Evolutionary conservation across 2,329 filamentous ascomycete genomes (phyloP), one percentile per base, ranked within the genome.

Genomic region (Penicillium oxalicum): DNA sequence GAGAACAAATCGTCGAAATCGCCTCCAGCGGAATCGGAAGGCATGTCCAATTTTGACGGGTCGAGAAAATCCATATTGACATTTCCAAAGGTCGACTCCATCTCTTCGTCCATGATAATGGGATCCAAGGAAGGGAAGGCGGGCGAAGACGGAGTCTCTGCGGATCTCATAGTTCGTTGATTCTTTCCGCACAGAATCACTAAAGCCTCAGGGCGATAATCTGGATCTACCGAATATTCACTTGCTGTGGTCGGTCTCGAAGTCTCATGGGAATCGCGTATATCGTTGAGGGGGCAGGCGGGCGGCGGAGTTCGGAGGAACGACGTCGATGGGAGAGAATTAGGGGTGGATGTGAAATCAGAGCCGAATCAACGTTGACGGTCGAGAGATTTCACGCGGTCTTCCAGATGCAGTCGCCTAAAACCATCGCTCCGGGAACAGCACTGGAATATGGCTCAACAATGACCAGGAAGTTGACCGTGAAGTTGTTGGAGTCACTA

Each of bases 21-120:
- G 34, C 66, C 65, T 35, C 67, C 70, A 41, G 67, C 66, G 33
- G 61, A 61, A 32, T 66, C 58, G 11, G 62, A 58, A 26, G 70
- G 60, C 44, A 68, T 65, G 34, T 71, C 64, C 27, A 68, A 61
- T 46, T 66, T 60, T 41, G 65, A 58, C 25, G 65, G 62, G 46
- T 73, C 65, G 40, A 74, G 62, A 39, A 74, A 71, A 47, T 71
- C 68, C 63, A 74, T 67, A 48, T 74, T 68, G 44, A 65, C 60
- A 49, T 73, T 66, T 48, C 66, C 64, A 49, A 69, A 70, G 32
- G 64, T 53, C 47, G 64, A 66, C 48, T 69, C 69, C 67, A 73
- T 70, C 33, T 73, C 70, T 58, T 67, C 68, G 55, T 72, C 69
- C 47, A 72, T 58, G 42, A 72, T 69, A 45, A 71, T 64, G 26